Evolutionary conservation across 257 asterid species (phyloP), one percentile per base, ranked within the genome.

Genomic region (Paulownia fortunei): DNA sequence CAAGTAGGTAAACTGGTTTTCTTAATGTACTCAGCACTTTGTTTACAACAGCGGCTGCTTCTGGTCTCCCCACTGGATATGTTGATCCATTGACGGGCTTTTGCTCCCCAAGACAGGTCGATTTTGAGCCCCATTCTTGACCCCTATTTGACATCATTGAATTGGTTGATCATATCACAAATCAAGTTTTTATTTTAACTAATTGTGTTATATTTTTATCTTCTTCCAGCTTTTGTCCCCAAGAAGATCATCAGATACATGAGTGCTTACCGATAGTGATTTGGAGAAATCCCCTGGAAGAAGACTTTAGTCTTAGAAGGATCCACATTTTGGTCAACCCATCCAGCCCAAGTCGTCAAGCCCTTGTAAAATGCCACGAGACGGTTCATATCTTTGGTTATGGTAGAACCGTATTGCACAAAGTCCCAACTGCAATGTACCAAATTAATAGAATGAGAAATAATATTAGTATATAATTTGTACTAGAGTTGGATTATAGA

Each of bases 241-340:
- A 30, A 30, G 36, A 30, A 30, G 36, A 30, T 30, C 36, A 30
- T 30, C 36, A 30, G 36, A 30, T n/a, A n/a, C n/a, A n/a, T 23
- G 9, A 32, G 4, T 44, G 73, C 87, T 81, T 84, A 90, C 93
- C 9, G 8, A 27, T 76, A 82, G 47, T 89, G 94, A 12, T 88
- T 70, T 2, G 93, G 94, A 37, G 96, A 88, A 54, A 90, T 86
- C 27, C 93, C 92, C 26, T 87, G 92, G 63, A 85, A 91, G 81
- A 86, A 88, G 68, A 91, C 90, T 51, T 73, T 83, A 30, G 87
- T 88, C 78, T 75, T 81, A 0, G 84, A 46, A 21, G 91, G 74
- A 44, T 88, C 82, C 9, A 90, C 83, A 42, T 82, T 86, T 34
- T 72, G 80, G 36, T 89, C 84, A 11, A 91, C 87, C 96, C 96